Evolutionary conservation across 1,284 basidiomycete genomes (phyloP).

Genomic region (Tetrapyrgos nigripes): DNA sequence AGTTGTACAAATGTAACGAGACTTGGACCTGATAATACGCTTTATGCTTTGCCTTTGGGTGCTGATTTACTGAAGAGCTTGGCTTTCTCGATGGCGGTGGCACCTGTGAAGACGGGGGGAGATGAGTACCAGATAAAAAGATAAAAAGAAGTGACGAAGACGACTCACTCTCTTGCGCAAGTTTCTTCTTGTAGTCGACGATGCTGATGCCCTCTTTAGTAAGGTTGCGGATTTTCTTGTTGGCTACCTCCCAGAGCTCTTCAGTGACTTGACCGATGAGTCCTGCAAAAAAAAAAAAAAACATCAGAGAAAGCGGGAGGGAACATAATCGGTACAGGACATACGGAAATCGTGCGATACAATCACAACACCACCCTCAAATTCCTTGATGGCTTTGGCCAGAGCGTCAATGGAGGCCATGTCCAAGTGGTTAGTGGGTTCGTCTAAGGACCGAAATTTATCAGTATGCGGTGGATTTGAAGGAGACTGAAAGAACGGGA

Average conservation of each 20-base stretch:
- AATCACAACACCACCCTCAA: slow-evolving; percentile 97
- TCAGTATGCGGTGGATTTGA: slow-evolving; percentile 8
- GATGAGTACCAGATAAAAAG: not conserved
- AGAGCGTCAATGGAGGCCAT: slow-evolving; percentile 97
- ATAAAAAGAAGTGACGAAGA: slow-evolving; percentile 12
- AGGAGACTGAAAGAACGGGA: not conserved
- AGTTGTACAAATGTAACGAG: no score
- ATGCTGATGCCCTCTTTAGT: slow-evolving; percentile 90
- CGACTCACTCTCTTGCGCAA: slow-evolving; percentile 70
- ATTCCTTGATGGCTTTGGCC: slow-evolving; percentile 94
- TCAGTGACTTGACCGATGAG: slow-evolving; percentile 95
- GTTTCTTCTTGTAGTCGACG: slow-evolving; percentile 88
- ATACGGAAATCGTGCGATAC: slow-evolving; percentile 97
- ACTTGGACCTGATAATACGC: no score
- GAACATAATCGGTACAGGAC: slow-evolving; percentile 36
- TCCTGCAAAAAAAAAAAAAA: slow-evolving; percentile 46
- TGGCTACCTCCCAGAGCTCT: slow-evolving; percentile 98
- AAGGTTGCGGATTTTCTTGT: slow-evolving; percentile 93
- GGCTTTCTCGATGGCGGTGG: slow-evolving; percentile 87
- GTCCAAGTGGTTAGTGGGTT: slow-evolving; percentile 94
- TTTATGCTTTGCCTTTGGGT: slow-evolving; percentile 64
- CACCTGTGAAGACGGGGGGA: slow-evolving; percentile 49
- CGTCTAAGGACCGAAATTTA: slow-evolving; percentile 50
- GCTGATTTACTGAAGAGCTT: slow-evolving; percentile 88
- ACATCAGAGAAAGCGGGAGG: slow-evolving; percentile 13